These are phyloP conservation scores for Pholiota microspora DNA, from an alignment of 768 basidiomycete genomes.

Conservation along the genomic window DNA sequence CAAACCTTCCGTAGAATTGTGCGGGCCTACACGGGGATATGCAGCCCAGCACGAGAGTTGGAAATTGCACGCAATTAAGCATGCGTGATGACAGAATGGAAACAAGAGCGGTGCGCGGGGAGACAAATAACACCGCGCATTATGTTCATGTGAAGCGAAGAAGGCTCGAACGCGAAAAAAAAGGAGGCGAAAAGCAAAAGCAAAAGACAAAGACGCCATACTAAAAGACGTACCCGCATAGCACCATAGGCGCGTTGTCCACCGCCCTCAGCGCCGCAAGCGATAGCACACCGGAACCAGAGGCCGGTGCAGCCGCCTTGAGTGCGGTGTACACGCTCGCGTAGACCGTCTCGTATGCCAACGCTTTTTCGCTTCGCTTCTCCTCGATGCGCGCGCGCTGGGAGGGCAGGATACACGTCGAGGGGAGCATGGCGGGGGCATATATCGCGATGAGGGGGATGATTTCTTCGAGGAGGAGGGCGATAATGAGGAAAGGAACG, in stretches of 20 bases:
- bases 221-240: constrained; percentile 56
- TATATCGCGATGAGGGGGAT: constrained; percentile 85
- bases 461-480: constrained; percentile 75
- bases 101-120: neutral
- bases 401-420: constrained; percentile 81
- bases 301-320: constrained; percentile 24
- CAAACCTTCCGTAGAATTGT: too few species aligned
- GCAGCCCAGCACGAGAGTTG: too few species aligned
- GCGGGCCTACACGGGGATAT: too few species aligned
- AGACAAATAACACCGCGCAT: too few species aligned
- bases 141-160: too few species aligned
- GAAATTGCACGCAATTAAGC: too few species aligned
- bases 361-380: constrained; percentile 49
- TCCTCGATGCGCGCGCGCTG: constrained; percentile 66
- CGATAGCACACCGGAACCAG: constrained; percentile 32
- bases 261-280: constrained; percentile 26
- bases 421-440: constrained; percentile 81
- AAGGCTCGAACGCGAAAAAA: neutral
- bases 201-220: neutral
- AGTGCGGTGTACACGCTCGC: constrained; percentile 33
- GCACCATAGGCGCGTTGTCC: constrained; percentile 34
- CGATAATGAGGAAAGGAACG: constrained; percentile 74
- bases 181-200: neutral
- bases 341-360: constrained; percentile 35
- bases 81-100: neutral